Base-by-base conservation (phyloP, 495 filamentous ascomycete genomes). In the Bombardia bombarda region DNA sequence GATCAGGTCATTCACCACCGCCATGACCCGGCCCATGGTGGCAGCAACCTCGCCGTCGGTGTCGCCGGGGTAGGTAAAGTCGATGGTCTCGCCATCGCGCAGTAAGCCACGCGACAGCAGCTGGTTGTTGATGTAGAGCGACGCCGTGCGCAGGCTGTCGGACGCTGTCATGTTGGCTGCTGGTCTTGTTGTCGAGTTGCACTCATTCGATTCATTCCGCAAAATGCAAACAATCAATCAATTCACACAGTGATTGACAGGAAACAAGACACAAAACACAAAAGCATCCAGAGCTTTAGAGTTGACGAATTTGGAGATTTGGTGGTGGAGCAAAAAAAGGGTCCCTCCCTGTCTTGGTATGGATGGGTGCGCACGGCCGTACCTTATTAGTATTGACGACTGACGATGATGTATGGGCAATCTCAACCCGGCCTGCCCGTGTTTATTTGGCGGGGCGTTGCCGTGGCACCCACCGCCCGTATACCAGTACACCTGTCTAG, bases 121-220 rank as follows among this genome's bases (percentile, higher is more conserved):
- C 44, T 95, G 82, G 60, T 96, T 95, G 69, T 98, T 98, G 67
- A 98, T 84, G 65, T 97, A 97, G 35, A 80, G 78, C 42, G 90
- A 95, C 20, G 92, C 92, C 43, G 87, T 87, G 51, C 83, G 78
- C 34, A 96, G 69, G 65, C 85, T 90, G 43, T 83, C 78, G 42
- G 77, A 62, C 57, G 93, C 88, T 80, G 92, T 92, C 63, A 67
- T 69, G 24, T 26, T 55, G 40, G 33, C 34, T 35, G 37, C 31
- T 37, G 24, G 24, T 26, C 24, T 13, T 28, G 26, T 8, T 8
- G 9, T 28, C 9, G 26, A 7, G 2, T 3, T 28, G 2, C 9
- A 28, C 26, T 28, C 6, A 10, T 5, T 26, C 24, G 26, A 28
- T 13, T n/a, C n/a, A n/a, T n/a, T n/a, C n/a, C n/a, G n/a, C n/a